Conservation (phyloP, 345 rosid species). For the Syzygium aqueum region DNA sequence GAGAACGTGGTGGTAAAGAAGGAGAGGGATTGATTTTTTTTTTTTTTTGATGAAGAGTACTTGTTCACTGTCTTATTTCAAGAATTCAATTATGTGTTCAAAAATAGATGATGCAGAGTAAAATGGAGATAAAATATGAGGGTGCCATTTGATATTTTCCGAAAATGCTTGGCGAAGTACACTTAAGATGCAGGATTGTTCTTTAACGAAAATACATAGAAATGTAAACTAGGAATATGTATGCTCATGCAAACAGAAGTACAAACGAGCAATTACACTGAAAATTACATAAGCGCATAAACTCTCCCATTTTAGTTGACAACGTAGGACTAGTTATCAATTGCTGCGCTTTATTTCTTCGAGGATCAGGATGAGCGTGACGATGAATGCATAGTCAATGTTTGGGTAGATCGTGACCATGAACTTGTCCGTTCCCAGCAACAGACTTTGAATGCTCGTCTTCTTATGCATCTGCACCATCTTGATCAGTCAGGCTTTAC, state of each 20-base stretch:
- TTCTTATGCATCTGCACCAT: conserved; percentile 17
- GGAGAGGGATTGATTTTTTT: no score
- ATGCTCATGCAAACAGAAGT: not conserved
- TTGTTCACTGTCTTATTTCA: no score
- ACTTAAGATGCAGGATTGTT: not conserved
- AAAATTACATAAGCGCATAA: not conserved
- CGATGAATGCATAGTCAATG: conserved; percentile 19
- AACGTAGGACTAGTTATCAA: not conserved
- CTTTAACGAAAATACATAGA: not conserved
- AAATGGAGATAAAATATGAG: not conserved
- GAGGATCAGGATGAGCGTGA: conserved; percentile 11
- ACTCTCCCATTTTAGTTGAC: not conserved
- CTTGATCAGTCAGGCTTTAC: not conserved
- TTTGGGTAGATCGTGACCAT: conserved; percentile 14
- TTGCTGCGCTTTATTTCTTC: conserved; percentile 3
- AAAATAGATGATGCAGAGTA: no score
- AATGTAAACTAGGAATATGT: not conserved
- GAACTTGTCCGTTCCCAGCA: conserved; percentile 16
- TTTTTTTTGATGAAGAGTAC: no score
- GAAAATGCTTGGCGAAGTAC: not conserved
- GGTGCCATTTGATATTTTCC: not conserved
- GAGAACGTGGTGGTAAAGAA: no score
- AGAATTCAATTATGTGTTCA: no score
- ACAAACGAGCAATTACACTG: not conserved
- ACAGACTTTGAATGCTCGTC: not conserved